Conservation (phyloP, 345 rosid species). For the Melaleuca alternifolia region DNA sequence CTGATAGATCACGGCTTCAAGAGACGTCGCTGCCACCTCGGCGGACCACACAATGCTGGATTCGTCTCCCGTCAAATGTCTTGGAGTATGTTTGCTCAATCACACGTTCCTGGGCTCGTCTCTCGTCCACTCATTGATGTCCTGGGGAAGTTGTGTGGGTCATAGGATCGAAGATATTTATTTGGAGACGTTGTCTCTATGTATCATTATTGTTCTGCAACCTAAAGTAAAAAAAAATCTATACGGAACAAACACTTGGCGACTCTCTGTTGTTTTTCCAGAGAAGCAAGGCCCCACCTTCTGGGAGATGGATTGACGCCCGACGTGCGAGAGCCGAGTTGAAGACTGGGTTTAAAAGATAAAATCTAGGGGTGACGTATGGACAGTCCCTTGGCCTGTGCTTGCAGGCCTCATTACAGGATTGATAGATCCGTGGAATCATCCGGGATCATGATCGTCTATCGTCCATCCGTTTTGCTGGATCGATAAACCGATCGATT, state of each 20-base stretch:
- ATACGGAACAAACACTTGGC: rapidly evolving
- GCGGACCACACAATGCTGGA: background rate
- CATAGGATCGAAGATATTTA: background rate
- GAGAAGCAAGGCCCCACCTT: background rate
- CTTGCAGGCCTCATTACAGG: background rate
- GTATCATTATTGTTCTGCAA: background rate
- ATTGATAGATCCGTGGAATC: background rate
- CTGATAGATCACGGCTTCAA: background rate
- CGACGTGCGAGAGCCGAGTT: too few species aligned
- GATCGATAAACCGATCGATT: background rate
- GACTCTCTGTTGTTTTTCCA: background rate
- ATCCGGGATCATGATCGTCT: background rate
- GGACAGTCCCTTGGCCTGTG: background rate
- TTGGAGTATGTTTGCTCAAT: background rate
- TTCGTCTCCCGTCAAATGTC: too few species aligned
- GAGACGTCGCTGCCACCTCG: background rate
- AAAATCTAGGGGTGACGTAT: background rate
- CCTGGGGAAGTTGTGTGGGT: background rate
- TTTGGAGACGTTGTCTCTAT: background rate
- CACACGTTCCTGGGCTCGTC: background rate
- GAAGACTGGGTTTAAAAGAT: too few species aligned
- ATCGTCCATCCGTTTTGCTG: background rate
- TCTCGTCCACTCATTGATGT: background rate
- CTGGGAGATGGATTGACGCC: background rate
- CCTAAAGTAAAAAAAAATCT: rapidly evolving